These are phyloP conservation scores for Cystobasidium tubakii DNA, from an alignment of 768 basidiomycete species.

Conservation along the genomic window DNA sequence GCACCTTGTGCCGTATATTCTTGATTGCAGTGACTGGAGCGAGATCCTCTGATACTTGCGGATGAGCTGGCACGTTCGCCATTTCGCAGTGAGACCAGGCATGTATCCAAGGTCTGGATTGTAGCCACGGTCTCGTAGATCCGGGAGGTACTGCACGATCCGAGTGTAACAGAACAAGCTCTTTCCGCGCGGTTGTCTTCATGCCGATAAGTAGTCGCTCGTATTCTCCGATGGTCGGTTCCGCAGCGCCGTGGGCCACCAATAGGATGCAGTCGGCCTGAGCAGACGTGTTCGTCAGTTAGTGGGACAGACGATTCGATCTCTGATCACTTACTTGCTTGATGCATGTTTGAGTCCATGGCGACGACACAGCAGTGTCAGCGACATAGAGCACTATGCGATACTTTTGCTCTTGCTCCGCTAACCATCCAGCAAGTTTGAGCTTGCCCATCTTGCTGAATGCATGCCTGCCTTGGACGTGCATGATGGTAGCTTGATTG, in stretches of 20 bases:
- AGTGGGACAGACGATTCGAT: background rate
- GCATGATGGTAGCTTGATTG: slow-evolving; percentile 86
- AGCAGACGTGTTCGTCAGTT: background rate
- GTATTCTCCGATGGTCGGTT: slow-evolving; percentile 77
- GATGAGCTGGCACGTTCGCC: slow-evolving; percentile 58
- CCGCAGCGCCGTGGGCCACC: slow-evolving; percentile 88
- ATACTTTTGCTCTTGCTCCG: slow-evolving; percentile 84
- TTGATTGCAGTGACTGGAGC: slow-evolving; percentile 63
- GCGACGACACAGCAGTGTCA: slow-evolving; percentile 86
- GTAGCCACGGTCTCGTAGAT: slow-evolving; percentile 87
- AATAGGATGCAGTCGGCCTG: slow-evolving; percentile 90
- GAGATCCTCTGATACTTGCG: slow-evolving; percentile 54
- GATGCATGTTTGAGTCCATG: slow-evolving; percentile 98
- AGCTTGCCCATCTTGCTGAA: slow-evolving; percentile 96
- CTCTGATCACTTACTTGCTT: slow-evolving; percentile 60
- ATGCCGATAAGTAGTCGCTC: slow-evolving; percentile 85
- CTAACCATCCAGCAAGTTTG: slow-evolving; percentile 88
- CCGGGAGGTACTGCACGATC: slow-evolving; percentile 82
- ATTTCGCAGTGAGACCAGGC: slow-evolving; percentile 89
- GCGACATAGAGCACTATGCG: slow-evolving; percentile 92
- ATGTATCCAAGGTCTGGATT: slow-evolving; percentile 94
- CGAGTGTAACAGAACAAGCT: slow-evolving; percentile 85
- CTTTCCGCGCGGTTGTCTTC: slow-evolving; percentile 98
- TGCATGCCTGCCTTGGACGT: slow-evolving; percentile 85
- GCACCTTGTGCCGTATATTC: slow-evolving; percentile 85